phyloP scores from a whole-genome alignment of 2,329 filamentous ascomycete species.

The Microdochium paspali region DNA sequence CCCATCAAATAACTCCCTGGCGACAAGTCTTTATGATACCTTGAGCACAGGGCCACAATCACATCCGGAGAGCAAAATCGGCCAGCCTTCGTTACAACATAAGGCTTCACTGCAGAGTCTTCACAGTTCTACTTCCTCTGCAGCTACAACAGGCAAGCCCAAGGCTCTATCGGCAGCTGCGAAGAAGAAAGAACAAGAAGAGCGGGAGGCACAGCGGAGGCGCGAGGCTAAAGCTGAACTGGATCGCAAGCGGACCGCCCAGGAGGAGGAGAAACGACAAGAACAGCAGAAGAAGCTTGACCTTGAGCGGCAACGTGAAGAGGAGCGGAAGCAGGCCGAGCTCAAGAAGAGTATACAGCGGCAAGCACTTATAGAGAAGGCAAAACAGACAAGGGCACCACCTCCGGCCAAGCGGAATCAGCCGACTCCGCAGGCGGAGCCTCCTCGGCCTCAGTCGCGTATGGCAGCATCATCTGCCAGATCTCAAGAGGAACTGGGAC shows the following conservation, averaged over 20 bases:
- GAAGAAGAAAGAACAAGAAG: slow-evolving; percentile 77
- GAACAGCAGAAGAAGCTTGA: slow-evolving; percentile 53
- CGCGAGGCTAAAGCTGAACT: slow-evolving; percentile 73
- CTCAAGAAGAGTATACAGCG: slow-evolving; percentile 19
- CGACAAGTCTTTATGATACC: slow-evolving; percentile 50
- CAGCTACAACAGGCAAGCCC: slow-evolving; percentile 39
- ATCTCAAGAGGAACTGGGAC: slow-evolving; percentile 48
- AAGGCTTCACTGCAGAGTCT: slow-evolving; percentile 49
- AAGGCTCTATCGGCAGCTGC: slow-evolving; percentile 69
- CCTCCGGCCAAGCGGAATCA: slow-evolving; percentile 49
- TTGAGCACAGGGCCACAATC: slow-evolving; percentile 27
- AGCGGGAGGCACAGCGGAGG: slow-evolving; percentile 68
- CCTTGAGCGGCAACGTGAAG: slow-evolving; percentile 49
- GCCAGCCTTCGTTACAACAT: slow-evolving; percentile 54
- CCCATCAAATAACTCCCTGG: slow-evolving; percentile 45
- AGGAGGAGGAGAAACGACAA: slow-evolving; percentile 55
- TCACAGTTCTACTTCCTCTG: slow-evolving; percentile 53
- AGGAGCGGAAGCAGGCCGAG: slow-evolving; percentile 51
- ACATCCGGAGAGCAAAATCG: slow-evolving; percentile 53
- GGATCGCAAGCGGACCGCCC: slow-evolving; percentile 65
- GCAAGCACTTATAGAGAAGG: slow-evolving; percentile 35
- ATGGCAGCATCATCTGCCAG: slow-evolving; percentile 45
- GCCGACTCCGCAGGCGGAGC: slow-evolving; percentile 22
- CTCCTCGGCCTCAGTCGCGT: slow-evolving; percentile 42
- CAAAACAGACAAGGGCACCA: slow-evolving; percentile 54